These are phyloP conservation scores for Colletotrichum sojae DNA, from an alignment of 2,329 filamentous ascomycete species.

Conservation along the genomic window DNA sequence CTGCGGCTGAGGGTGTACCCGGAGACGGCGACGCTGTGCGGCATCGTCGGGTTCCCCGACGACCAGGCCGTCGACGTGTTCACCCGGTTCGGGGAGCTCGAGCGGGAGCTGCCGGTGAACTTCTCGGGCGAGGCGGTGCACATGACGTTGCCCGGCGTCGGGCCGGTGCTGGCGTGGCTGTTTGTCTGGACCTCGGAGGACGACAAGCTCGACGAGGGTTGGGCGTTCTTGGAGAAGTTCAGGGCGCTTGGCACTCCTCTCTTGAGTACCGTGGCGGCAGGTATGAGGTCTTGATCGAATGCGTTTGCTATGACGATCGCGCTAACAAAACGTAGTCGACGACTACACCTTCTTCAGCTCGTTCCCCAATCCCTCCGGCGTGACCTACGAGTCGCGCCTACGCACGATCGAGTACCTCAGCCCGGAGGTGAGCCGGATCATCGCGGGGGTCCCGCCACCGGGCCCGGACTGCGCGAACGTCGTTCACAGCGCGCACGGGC, in stretches of 20 bases:
- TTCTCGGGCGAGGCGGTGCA: constrained; percentile 25
- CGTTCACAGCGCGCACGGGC: constrained; percentile 28
- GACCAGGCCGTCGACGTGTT: constrained; percentile 46
- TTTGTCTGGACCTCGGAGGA: constrained; percentile 31
- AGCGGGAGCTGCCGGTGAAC: constrained; percentile 47
- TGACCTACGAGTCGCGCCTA: constrained; percentile 13
- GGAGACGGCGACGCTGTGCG: constrained; percentile 30
- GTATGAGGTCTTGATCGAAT: background rate
- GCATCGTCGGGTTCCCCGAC: constrained; percentile 25
- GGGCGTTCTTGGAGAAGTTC: constrained; percentile 28
- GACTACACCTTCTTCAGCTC: constrained; percentile 29
- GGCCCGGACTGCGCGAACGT: constrained; percentile 16
- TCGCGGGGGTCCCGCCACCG: constrained; percentile 13
- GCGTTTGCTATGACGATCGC: background rate
- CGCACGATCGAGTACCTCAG: constrained; percentile 15
- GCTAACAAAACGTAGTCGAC: constrained; percentile 6
- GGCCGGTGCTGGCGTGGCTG: constrained; percentile 19
- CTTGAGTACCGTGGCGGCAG: constrained; percentile 24
- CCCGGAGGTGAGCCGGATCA: background rate
- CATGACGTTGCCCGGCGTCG: constrained; percentile 25
- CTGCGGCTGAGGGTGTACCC: constrained; percentile 56
- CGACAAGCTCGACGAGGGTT: constrained; percentile 19
- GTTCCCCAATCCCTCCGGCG: background rate
- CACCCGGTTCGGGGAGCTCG: constrained; percentile 1
- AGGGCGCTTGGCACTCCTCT: constrained; percentile 28